Evolutionary conservation across 2,329 filamentous ascomycete genomes (phyloP).

Genomic region (Pseudocercospora fijiensis): DNA sequence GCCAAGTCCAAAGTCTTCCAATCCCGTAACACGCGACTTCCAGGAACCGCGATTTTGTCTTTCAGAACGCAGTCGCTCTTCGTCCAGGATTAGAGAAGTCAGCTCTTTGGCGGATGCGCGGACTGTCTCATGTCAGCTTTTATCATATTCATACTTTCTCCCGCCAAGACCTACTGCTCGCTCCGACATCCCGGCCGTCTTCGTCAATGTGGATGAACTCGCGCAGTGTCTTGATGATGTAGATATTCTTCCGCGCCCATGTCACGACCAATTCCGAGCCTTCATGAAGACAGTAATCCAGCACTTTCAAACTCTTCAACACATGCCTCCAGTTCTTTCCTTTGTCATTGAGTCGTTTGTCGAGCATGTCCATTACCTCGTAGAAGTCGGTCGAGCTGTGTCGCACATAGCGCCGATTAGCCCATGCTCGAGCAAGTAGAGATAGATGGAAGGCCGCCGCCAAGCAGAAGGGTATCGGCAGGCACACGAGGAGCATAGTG

Average conservation of each 20-base stretch:
- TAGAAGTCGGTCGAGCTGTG: constrained; percentile 91
- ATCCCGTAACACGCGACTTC: constrained; percentile 93
- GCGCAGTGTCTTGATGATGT: constrained; percentile 96
- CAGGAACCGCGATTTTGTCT: constrained; percentile 88
- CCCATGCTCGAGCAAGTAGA: not conserved
- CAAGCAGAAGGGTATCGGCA: not conserved
- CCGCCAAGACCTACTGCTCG: constrained; percentile 71
- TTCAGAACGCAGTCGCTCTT: constrained; percentile 86
- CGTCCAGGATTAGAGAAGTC: constrained; percentile 85
- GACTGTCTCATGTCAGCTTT: constrained; percentile 59
- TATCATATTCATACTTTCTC: not conserved
- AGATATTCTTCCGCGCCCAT: constrained; percentile 96
- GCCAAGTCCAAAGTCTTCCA: constrained; percentile 57
- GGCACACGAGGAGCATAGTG: not conserved
- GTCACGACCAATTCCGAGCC: constrained; percentile 95
- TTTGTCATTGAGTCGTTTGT: constrained; percentile 97
- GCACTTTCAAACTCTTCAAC: constrained; percentile 92
- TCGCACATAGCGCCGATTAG: constrained; percentile 9
- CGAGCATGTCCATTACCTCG: constrained; percentile 99
- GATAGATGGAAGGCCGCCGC: not conserved
- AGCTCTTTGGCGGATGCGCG: constrained; percentile 95
- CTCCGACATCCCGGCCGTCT: constrained; percentile 89
- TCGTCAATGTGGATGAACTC: constrained; percentile 98
- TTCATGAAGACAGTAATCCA: constrained; percentile 97
- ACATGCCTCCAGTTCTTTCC: constrained; percentile 99